These are phyloP conservation scores for Canavalia gladiata DNA, from an alignment of 306 rosid species.

Conservation along the genomic window DNA sequence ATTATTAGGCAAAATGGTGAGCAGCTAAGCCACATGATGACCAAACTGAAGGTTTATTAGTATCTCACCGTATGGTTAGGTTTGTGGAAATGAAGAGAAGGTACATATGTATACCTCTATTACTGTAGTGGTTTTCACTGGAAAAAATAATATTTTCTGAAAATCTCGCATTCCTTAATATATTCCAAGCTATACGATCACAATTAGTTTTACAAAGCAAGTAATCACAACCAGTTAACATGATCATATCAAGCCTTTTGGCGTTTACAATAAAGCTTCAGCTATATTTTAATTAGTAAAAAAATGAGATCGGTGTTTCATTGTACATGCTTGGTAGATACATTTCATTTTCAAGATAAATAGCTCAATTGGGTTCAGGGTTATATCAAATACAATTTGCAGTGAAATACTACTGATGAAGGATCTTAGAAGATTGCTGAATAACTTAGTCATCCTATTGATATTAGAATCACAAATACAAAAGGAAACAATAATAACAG, in stretches of 20 bases:
- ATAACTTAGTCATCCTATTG: neutral
- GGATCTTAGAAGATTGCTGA: conserved; percentile 8
- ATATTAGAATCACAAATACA: conserved; percentile 4
- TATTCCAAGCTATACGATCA: neutral
- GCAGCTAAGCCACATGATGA: too few relatives aligned
- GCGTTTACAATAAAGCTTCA: conserved; percentile 10
- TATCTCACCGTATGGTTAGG: too few relatives aligned
- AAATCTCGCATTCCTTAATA: neutral
- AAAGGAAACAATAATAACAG: conserved; percentile 21
- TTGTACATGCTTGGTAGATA: neutral
- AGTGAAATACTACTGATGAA: neutral
- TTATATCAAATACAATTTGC: conserved; percentile 16
- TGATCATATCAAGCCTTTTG: neutral
- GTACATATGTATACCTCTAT: neutral
- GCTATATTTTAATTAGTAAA: neutral
- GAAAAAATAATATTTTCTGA: neutral
- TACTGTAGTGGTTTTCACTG: neutral
- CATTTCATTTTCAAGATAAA: conserved; percentile 30
- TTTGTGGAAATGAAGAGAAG: neutral
- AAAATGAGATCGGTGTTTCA: neutral
- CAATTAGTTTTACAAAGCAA: neutral
- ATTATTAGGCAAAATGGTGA: too few relatives aligned
- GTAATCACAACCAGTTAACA: neutral
- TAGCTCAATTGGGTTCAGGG: neutral
- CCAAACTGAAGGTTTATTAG: too few relatives aligned